Evolutionary conservation across 1,284 basidiomycete species (phyloP).

Genomic region (Sanghuangporus sanghuang): DNA sequence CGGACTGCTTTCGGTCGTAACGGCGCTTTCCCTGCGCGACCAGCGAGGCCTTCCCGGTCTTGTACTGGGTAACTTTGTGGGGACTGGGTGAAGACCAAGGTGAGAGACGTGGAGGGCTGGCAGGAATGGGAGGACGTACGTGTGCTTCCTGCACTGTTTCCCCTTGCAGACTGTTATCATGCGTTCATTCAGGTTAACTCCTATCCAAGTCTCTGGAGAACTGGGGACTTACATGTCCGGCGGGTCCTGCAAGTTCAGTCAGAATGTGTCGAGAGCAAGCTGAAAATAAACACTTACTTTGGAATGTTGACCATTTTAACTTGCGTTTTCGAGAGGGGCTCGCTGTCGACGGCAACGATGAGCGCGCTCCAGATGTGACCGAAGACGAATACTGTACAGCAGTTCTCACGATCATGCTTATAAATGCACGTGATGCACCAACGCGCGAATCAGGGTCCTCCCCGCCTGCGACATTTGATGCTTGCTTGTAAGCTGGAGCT

Average conservation of each 20-base stretch:
- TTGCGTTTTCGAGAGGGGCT: conserved; percentile 5
- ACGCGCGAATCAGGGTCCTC: too few species aligned
- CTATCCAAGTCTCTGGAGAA: neutral
- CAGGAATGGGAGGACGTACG: conserved; percentile 49
- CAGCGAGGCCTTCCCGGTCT: conserved; percentile 96
- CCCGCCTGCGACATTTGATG: too few species aligned
- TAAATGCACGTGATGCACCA: neutral
- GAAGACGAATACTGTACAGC: conserved; percentile 2
- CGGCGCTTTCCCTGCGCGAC: conserved; percentile 99
- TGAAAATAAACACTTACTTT: conserved; percentile 53
- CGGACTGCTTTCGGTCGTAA: conserved; percentile 98
- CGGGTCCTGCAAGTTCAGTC: conserved; percentile 52
- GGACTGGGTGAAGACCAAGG: conserved; percentile 45
- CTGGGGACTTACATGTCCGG: conserved; percentile 60
- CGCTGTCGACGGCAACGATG: neutral
- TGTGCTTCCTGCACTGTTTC: conserved; percentile 98
- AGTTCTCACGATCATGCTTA: neutral
- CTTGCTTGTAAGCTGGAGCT: too few species aligned
- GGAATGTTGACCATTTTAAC: conserved; percentile 85
- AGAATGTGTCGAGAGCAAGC: conserved; percentile 19
- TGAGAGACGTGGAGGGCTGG: neutral
- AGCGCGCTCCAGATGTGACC: neutral
- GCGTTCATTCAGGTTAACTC: neutral
- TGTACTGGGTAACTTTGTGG: conserved; percentile 98
- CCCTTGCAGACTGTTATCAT: conserved; percentile 85